Percentiles rank a stretch among this genome's conserved stretches.
These are phyloP conservation scores for Trichosanthes cucumerina DNA, from an alignment of 306 rosid species.

Conservation along the genomic window DNA sequence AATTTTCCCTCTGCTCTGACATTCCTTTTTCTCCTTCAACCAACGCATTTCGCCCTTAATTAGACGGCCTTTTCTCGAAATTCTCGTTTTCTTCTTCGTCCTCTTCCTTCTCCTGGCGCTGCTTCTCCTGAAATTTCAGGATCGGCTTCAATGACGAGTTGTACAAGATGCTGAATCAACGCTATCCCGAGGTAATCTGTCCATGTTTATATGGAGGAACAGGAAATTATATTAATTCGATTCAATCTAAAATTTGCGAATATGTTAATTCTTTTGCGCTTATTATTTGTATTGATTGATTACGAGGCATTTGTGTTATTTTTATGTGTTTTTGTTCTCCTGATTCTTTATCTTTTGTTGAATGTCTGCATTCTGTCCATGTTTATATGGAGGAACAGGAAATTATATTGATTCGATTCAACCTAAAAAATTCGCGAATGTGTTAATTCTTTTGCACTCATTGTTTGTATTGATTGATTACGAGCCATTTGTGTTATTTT, in stretches of 20 bases:
- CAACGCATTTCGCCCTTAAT: background rate
- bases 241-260: background rate
- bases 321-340: background rate
- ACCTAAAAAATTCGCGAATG: too few relatives aligned
- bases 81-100: background rate
- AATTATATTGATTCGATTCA: background rate
- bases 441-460: background rate
- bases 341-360: background rate
- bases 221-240: background rate
- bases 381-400: too few relatives aligned
- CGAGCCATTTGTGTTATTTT: background rate
- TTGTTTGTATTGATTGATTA: background rate
- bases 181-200: background rate
- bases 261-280: background rate
- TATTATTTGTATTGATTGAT: background rate
- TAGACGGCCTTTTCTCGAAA: background rate
- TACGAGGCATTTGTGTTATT: background rate
- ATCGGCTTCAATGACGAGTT: constrained; percentile 7
- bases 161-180: background rate
- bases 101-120: background rate
- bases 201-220: background rate
- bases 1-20: background rate
- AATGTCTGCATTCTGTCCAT: background rate
- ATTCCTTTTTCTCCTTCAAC: background rate
- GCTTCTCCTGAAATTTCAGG: background rate